Conservation (phyloP, 2,329 filamentous ascomycete genomes). For the Parasarocladium wereldwijsianum region DNA sequence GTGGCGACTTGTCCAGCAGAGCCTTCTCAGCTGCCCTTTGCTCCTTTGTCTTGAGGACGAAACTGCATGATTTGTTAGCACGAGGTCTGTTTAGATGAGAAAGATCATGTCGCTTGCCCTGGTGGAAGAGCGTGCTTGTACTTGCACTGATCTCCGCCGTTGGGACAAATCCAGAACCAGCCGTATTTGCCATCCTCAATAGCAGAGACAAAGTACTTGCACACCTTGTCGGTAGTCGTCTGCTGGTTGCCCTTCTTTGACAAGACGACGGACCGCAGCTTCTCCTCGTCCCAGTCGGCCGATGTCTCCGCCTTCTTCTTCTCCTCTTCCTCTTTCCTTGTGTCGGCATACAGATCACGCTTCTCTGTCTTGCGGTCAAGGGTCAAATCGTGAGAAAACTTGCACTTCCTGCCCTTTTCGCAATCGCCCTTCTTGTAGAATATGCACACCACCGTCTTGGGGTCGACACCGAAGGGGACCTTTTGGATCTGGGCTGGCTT, state of each 20-base stretch:
- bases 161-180: conserved; percentile 98
- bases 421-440: conserved; percentile 97
- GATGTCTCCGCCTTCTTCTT: conserved; percentile 85
- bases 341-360: conserved; percentile 80
- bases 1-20: conserved; percentile 83
- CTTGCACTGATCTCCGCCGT: conserved; percentile 95
- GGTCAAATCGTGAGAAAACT: conserved; percentile 85
- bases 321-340: conserved; percentile 51
- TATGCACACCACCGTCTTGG: conserved; percentile 91
- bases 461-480: conserved; percentile 92
- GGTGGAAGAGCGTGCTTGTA: conserved; percentile 92
- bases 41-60: conserved; percentile 95
- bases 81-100: not conserved
- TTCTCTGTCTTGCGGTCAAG: conserved; percentile 88
- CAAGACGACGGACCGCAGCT: conserved; percentile 75
- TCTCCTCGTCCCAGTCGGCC: conserved; percentile 95
- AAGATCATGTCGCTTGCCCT: conserved; percentile 47
- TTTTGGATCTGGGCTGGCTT: conserved; percentile 94
- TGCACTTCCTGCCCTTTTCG: conserved; percentile 96
- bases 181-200: conserved; percentile 98
- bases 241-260: conserved; percentile 96
- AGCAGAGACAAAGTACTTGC: conserved; percentile 95
- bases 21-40: conserved; percentile 93
- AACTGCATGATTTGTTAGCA: conserved; percentile 38
- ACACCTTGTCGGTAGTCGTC: conserved; percentile 94